Percentiles rank a stretch among this genome's conserved stretches.
Conservation (phyloP, 352 stramenopile species). For the Phytophthora fragariaefolia region DNA sequence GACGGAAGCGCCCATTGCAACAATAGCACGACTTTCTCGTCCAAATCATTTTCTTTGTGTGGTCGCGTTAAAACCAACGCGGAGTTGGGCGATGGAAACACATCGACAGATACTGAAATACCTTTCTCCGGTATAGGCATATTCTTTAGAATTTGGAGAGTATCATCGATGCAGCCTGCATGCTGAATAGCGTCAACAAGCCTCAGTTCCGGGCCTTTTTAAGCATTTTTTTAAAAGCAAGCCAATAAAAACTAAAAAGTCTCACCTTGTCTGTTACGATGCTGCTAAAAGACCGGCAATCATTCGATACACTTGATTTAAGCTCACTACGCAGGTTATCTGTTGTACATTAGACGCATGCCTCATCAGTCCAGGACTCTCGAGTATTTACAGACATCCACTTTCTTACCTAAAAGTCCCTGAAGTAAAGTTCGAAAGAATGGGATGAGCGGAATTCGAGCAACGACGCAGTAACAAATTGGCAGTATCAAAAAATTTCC, state of each 20-base stretch:
- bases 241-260: neutral
- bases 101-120: conserved; percentile 10
- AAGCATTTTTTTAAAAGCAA: too few species aligned
- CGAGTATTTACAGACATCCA: neutral
- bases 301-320: conserved; percentile 3
- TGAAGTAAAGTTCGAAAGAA: conserved; percentile 50
- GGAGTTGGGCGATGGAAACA: conserved; percentile 26
- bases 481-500: conserved; percentile 26
- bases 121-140: conserved; percentile 32
- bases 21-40: conserved; percentile 48
- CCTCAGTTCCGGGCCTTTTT: neutral
- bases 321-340: conserved; percentile 34
- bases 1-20: conserved; percentile 57
- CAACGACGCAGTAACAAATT: conserved; percentile 63
- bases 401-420: conserved; percentile 41
- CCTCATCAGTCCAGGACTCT: neutral
- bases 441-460: conserved; percentile 46
- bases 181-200: conserved; percentile 34
- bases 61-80: conserved; percentile 39
- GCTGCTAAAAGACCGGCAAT: conserved; percentile 15
- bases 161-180: conserved; percentile 43
- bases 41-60: conserved; percentile 38
- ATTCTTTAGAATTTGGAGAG: conserved; percentile 33
- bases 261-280: conserved; percentile 57
- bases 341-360: neutral